Base-by-base conservation (phyloP, 2,329 filamentous ascomycete genomes). In the Orbilia oligospora region DNA sequence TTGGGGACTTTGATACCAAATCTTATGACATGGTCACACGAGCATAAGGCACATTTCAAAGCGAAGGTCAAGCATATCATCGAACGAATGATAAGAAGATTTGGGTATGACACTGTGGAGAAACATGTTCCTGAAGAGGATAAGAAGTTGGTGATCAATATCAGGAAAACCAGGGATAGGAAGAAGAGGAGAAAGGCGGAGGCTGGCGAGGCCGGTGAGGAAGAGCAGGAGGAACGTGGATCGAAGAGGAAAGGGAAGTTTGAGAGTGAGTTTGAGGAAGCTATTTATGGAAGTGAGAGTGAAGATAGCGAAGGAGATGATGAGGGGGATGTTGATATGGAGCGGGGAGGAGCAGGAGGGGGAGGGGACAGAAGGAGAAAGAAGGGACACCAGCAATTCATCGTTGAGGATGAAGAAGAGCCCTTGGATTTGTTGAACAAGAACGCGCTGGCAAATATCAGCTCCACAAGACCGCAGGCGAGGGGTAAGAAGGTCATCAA, bases 1-100 rank as follows among this genome's bases (percentile, higher is more conserved):
- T 89, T 99, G 41, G 86, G 88, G 36, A 90, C 90, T 0, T 88
- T 99, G 58, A 89, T 99, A 1, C 93, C 94, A 2, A 97, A 97
- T 84, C 87, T 98, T 20, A 93, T 98, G 87, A 90, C 94, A 49
- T 99, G 96, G 95, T 94, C 92, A 83, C 93, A 97, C 84, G 96
- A 99, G 85, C 97, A 99, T 87, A 98, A 98, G 86, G 94, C 94
- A 12, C 94, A 97, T 84, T 96, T 99, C 86, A 93, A 95, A 83
- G 91, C 93, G 63, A 99, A 98, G 87, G 94, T 99, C 81, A 98
- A 97, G 89, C 94, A 97, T 83, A 98, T 99, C 80, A 87, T 99
- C 16, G 96, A 99, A 86, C 90, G 96, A 66, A 93, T 97, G 88
- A 92, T 98, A 22, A 90, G 95, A 58, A 90, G 95, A 71, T 98